Base-by-base conservation (phyloP, 2,329 filamentous ascomycete species). In the Talaromyces albobiverticillius region DNA sequence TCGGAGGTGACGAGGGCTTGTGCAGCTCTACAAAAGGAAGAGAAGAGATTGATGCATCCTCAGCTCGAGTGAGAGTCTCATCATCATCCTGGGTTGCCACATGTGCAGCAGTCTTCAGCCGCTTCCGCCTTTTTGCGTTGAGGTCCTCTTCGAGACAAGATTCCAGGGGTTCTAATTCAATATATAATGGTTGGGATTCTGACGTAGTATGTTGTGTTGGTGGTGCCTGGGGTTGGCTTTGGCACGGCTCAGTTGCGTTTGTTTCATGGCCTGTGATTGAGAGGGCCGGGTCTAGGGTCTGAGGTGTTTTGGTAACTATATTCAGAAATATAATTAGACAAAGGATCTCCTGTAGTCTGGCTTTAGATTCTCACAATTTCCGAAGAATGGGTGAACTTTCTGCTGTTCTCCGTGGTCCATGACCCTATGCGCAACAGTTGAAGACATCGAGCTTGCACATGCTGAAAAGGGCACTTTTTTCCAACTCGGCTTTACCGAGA, bases 1-100 rank as follows among this genome's bases (percentile, higher is more conserved):
- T 72, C 46, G 77, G 81, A 0, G 83, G 83, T 0, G 32, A 25
- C 20, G 6, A 34, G 13, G 32, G 14, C 20, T n/a, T n/a, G n/a
- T n/a, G n/a, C n/a, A n/a, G n/a, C n/a, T n/a, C n/a, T n/a, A n/a
- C n/a, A n/a, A n/a, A n/a, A n/a, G n/a, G n/a, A n/a, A n/a, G n/a
- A n/a, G n/a, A 3, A 23, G 32, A 18, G n/a, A 18, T 40, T 25
- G 46, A 29, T 34, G 7, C 36, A 11, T 34, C 29, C n/a, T 40
- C 26, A 36, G 25, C 29, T n/a, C 2, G 32, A 32, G 20, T 18
- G 31, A 6, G 34, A 32, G 20, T 22, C 25, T n/a, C 9, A 18
- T 46, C 31, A 25, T 42, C 20, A 26, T 11, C 25, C 26, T 13
- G 3, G 22, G 41, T 8, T 34, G 23, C 43, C 23, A 20, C 46